Base-by-base conservation (phyloP, 305 asterid genomes). In the Ajuga reptans region DNA sequence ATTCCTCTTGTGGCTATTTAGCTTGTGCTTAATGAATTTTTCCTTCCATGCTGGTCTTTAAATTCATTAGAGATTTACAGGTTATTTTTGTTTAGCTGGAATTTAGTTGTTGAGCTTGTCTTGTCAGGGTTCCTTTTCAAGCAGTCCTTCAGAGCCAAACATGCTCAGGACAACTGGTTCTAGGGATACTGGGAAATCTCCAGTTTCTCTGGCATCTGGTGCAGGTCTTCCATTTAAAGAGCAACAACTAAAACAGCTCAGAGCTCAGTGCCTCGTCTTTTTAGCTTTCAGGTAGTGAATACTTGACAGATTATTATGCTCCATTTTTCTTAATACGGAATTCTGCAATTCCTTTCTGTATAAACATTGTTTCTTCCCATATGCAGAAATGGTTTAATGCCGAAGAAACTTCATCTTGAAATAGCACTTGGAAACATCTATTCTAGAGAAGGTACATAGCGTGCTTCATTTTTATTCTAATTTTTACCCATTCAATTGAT, bases 241-340 rank as follows among this genome's bases (percentile, higher is more conserved):
- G 60, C 99, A 91, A 51, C 99, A 94, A 61, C 82, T 94, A 73
- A 94, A 91, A 73, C 97, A 94, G 84, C 97, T 94, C 78, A 84
- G 99, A 78, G 99, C 97, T 12, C 99, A 94, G 81, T 94, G 99
- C 74, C 99, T 91, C 76, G 99, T 94, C 72, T 94, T 94, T 81
- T 82, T 91, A 82, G 90, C 99, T 69, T 89, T 94, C 80, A 89
- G 99, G 99, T 91, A 68, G 68, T 72, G 72, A 31, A 57, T 6
- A 17, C 16, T 64, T 69, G 36, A 53, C 37, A 49, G 18, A n/a
- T 43, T 53, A 67, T 64, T 68, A 43, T 73, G 42, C 59, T 51
- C 36, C 75, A 47, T 55, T 6, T 41, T 69, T 42, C 69, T 65
- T 46, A 14, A 53, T 53, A 6, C 18, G 51, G 63, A 64, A 43